A percentile compares a stretch with the other conserved stretches of the same genome.
These are phyloP conservation scores for Entomortierella lignicola DNA, from an alignment of 192 early-diverging fungal genomes.

Conservation along the genomic window DNA sequence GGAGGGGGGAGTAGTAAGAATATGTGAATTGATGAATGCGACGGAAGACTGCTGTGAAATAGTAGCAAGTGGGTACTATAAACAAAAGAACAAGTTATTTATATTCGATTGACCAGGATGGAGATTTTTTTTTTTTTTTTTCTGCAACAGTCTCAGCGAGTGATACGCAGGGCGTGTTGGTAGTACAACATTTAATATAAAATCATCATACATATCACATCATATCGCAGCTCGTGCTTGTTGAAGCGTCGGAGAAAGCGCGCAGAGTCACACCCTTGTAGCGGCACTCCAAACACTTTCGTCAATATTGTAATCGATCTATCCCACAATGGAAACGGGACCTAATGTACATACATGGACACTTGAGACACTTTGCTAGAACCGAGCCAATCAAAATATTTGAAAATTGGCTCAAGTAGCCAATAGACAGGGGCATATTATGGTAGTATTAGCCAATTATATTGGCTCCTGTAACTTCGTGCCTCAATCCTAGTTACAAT, in stretches of 20 bases:
- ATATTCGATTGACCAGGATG: neutral
- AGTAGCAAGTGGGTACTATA: slow-evolving; percentile 10
- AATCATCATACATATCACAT: no score
- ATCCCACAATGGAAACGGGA: no score
- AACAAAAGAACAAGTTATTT: slow-evolving; percentile 14
- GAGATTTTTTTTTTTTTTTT: no score
- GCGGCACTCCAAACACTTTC: no score
- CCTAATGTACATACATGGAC: no score
- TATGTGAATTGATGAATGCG: neutral
- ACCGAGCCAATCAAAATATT: neutral
- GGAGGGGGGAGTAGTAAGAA: neutral
- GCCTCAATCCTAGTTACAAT: neutral
- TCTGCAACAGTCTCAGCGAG: no score
- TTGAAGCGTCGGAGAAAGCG: neutral
- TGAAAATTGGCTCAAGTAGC: neutral
- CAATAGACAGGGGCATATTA: neutral
- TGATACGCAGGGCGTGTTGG: slow-evolving; percentile 7
- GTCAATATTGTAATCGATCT: no score
- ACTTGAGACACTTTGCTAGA: neutral
- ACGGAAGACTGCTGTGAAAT: slow-evolving; percentile 6
- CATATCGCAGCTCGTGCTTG: no score
- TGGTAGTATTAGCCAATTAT: neutral
- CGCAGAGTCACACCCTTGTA: no score
- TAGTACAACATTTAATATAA: no score
- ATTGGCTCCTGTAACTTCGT: neutral